These are phyloP conservation scores for Aspergillus japonicus DNA, from an alignment of 2,329 filamentous ascomycete genomes.

Conservation along the genomic window DNA sequence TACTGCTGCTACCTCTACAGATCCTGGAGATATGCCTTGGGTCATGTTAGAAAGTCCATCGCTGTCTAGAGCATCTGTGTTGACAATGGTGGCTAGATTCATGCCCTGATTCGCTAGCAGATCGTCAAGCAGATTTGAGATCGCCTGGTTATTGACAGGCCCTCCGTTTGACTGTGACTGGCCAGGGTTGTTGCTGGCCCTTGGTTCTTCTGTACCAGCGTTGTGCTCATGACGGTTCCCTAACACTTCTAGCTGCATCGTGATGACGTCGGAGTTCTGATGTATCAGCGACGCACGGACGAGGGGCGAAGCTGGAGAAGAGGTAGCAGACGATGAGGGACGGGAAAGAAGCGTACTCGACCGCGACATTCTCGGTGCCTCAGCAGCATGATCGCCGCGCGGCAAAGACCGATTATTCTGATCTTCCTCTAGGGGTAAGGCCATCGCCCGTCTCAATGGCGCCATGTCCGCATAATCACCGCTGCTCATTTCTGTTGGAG, in stretches of 20 bases:
- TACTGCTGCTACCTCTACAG: slow-evolving; percentile 13
- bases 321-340: slow-evolving; percentile 41
- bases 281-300: slow-evolving; percentile 45
- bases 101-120: slow-evolving; percentile 33
- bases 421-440: slow-evolving; percentile 14
- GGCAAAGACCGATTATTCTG: not conserved
- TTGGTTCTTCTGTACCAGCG: slow-evolving; percentile 18
- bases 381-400: slow-evolving; percentile 9
- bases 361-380: slow-evolving; percentile 32
- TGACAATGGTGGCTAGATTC: slow-evolving; percentile 17
- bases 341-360: slow-evolving; percentile 43
- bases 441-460: slow-evolving; percentile 25
- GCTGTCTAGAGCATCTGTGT: slow-evolving; percentile 20
- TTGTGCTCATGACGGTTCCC: slow-evolving; percentile 30
- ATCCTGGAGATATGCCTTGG: slow-evolving; percentile 17
- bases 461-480: slow-evolving; percentile 32
- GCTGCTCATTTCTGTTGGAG: slow-evolving; percentile 38
- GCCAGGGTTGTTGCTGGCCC: slow-evolving; percentile 15
- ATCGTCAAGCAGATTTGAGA: slow-evolving; percentile 38
- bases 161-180: slow-evolving; percentile 14
- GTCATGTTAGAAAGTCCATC: slow-evolving; percentile 27
- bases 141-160: slow-evolving; percentile 26
- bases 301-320: slow-evolving; percentile 42
- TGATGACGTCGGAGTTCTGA: slow-evolving; percentile 44
- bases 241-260: slow-evolving; percentile 45